Evolutionary conservation across 805 yeast species (phyloP), one percentile per base, ranked within the genome.

Genomic region (Starmerella bacillaris): DNA sequence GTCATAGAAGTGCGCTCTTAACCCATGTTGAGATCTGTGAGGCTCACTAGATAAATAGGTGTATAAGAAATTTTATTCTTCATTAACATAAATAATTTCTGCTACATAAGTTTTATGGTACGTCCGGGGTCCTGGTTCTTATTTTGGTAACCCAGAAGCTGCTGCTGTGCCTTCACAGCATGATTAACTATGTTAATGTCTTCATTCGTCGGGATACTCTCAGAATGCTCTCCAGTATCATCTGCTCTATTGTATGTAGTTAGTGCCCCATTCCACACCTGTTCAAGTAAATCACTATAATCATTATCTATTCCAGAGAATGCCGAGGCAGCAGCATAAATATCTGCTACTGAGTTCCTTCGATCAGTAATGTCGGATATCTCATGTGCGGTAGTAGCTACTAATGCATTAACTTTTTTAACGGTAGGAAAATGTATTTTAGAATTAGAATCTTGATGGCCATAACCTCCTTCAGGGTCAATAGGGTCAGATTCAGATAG

Each of bases 311-410:
- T 22, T 12, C 24, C 24, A 9, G 24, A 9, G 24, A 9, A 12
- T 9, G 24, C 24, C 11, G 9, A 12, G 12, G 11, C 12, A 12
- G 9, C 12, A 9, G 9, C 24, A 22, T 9, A 22, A 22, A 22
- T 9, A 22, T 12, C 12, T 9, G 24, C 24, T 3, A 38, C 27
- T 5, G 24, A 12, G 21, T 21, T 29, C 3, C 34, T 24, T 20
- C 45, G 30, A 14, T 35, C 44, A 2, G 41, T 38, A 18, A 39
- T 41, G 21, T 43, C 46, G 2, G 44, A 39, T 40, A 46, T 45
- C 27, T 43, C 44, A 27, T 46, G 35, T 9, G 46, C 38, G 4
- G 50, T 46, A 7, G 50, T 46, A 1, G 50, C 50, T n/a, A 41
- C 41, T 1, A 46, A 31, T 18, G 50, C 35, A 18, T 37, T 41